Percentiles rank a stretch among this genome's conserved stretches.
Conservation (phyloP, 768 basidiomycete species). For the Amanita thiersii region DNA sequence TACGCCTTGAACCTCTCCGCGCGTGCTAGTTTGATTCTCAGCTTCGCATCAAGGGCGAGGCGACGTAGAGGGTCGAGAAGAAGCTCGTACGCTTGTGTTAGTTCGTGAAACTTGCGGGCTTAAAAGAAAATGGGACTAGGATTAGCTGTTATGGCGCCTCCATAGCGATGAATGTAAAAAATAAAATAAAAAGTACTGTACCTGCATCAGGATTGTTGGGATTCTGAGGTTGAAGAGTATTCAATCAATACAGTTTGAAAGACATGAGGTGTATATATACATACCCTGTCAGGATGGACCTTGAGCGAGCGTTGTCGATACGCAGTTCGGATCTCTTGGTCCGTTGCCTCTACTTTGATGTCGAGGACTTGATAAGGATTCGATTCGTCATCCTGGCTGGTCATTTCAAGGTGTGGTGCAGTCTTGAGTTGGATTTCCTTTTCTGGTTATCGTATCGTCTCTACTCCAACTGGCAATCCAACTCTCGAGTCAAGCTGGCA, state of each 20-base stretch:
- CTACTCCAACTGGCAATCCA: too few species aligned
- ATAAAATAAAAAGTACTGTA: conserved; percentile 16
- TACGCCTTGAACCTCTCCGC: conserved; percentile 62
- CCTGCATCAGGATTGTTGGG: conserved; percentile 76
- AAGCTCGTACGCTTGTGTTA: conserved; percentile 74
- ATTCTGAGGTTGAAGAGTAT: conserved; percentile 40
- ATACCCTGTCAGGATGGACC: conserved; percentile 80
- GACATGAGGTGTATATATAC: conserved; percentile 14
- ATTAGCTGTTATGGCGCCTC: not conserved
- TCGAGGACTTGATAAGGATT: conserved; percentile 71
- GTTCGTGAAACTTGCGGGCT: conserved; percentile 79
- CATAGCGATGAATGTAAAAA: not conserved
- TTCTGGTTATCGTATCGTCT: too few species aligned
- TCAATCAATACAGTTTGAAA: not conserved
- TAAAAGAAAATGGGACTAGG: not conserved
- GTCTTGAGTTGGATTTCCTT: not conserved
- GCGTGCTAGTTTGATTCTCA: conserved; percentile 62
- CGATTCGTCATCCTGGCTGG: conserved; percentile 41
- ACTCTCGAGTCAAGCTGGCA: too few species aligned
- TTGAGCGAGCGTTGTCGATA: conserved; percentile 76
- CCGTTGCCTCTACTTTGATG: conserved; percentile 55
- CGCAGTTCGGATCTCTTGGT: conserved; percentile 71
- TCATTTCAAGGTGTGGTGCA: too few species aligned
- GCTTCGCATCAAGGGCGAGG: conserved; percentile 71
- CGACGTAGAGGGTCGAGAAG: conserved; percentile 75